Evolutionary conservation across 2,329 filamentous ascomycete species (phyloP).

Genomic region (Alternaria sp.): DNA sequence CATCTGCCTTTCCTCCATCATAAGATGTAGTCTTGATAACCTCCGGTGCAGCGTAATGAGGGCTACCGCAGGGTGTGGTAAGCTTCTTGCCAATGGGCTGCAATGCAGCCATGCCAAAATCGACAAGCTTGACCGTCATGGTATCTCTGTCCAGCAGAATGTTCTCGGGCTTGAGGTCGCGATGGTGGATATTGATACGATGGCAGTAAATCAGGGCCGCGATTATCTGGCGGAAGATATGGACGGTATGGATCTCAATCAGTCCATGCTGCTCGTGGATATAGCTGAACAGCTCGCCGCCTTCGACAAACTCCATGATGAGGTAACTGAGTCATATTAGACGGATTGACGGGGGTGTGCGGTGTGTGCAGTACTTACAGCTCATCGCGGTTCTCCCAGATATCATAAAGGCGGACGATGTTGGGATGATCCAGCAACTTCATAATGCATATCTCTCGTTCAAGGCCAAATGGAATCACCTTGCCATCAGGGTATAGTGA

Average conservation of each 20-base stretch:
- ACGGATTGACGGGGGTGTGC: not conserved
- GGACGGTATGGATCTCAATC: constrained; percentile 79
- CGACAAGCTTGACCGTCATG: constrained; percentile 87
- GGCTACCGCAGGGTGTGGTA: constrained; percentile 91
- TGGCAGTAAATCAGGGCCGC: constrained; percentile 93
- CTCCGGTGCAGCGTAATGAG: constrained; percentile 95
- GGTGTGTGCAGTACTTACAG: constrained; percentile 68
- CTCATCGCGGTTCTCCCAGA: constrained; percentile 96
- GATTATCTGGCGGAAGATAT: constrained; percentile 91
- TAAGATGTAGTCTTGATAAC: constrained; percentile 81
- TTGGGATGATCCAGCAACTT: constrained; percentile 95
- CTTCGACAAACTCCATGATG: constrained; percentile 90
- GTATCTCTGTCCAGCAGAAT: constrained; percentile 79
- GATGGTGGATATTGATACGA: constrained; percentile 92
- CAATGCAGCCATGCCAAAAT: constrained; percentile 97
- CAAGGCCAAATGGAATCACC: constrained; percentile 85
- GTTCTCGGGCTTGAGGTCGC: constrained; percentile 96
- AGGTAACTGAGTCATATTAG: constrained; percentile 72
- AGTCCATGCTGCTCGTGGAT: constrained; percentile 79
- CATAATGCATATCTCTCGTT: constrained; percentile 95
- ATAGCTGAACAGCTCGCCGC: constrained; percentile 85
- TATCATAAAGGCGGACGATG: constrained; percentile 92
- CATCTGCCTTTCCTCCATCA: constrained; percentile 84
- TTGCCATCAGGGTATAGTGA: constrained; percentile 64
- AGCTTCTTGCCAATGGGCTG: constrained; percentile 82